These are phyloP conservation scores for Lecanosticta acicola DNA, from an alignment of 2,329 filamentous ascomycete genomes.

Conservation along the genomic window DNA sequence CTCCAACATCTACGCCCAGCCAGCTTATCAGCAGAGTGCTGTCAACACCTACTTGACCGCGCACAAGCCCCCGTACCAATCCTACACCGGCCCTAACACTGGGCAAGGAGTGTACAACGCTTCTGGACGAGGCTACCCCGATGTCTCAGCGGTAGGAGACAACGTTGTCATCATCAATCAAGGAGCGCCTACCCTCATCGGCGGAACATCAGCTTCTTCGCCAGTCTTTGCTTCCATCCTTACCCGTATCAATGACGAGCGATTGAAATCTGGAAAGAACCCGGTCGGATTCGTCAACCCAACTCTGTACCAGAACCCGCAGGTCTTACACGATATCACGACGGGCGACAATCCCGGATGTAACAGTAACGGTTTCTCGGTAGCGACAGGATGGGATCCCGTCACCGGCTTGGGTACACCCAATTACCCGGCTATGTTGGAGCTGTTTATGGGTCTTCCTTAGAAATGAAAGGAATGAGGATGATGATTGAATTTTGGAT, in stretches of 20 bases:
- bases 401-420: slow-evolving; percentile 20
- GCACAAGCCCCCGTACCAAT: slow-evolving; percentile 24
- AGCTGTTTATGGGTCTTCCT: slow-evolving; percentile 15
- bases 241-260: slow-evolving; percentile 28
- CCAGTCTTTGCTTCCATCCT: slow-evolving; percentile 25
- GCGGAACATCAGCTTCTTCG: slow-evolving; percentile 26
- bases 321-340: slow-evolving; percentile 35
- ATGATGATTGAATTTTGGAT: too few relatives aligned
- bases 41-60: slow-evolving; percentile 34
- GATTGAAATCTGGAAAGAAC: slow-evolving; percentile 23
- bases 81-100: slow-evolving; percentile 47
- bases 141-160: slow-evolving; percentile 33
- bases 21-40: slow-evolving; percentile 35
- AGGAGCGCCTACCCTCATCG: slow-evolving; percentile 20
- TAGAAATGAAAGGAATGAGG: background rate
- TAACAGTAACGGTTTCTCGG: slow-evolving; percentile 19
- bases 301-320: slow-evolving; percentile 37
- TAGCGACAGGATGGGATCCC: slow-evolving; percentile 29
- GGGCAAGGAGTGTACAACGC: slow-evolving; percentile 37
- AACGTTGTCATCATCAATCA: slow-evolving; percentile 24
- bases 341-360: slow-evolving; percentile 31
- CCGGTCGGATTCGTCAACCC: slow-evolving; percentile 30
- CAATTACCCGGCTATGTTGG: slow-evolving; percentile 20
- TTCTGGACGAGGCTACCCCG: slow-evolving; percentile 37
- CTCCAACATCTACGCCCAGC: slow-evolving; percentile 33